These are phyloP conservation scores for Ascobolus immersus DNA, from an alignment of 495 filamentous ascomycete genomes.

Conservation along the genomic window DNA sequence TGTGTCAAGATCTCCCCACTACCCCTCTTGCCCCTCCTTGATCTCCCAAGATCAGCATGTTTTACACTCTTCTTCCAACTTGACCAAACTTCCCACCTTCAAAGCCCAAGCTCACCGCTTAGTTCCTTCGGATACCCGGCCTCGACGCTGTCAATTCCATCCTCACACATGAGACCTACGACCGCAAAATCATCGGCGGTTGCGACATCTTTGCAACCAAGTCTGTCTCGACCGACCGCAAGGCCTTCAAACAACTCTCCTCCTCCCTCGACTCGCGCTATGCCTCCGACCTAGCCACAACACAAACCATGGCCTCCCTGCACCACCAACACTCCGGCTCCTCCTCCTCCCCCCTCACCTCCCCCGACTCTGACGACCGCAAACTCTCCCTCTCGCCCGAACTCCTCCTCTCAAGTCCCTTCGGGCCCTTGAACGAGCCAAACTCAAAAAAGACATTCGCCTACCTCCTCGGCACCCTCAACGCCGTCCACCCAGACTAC, in stretches of 20 bases:
- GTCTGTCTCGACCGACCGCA: conserved; percentile 80
- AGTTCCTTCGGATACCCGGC: conserved; percentile 79
- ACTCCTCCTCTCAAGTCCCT: conserved; percentile 49
- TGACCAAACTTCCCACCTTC: no score
- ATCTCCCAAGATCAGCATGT: no score
- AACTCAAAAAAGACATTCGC: conserved; percentile 78
- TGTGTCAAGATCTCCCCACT: no score
- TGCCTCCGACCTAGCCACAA: conserved; percentile 55
- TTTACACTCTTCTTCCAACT: no score
- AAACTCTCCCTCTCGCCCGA: conserved; percentile 14
- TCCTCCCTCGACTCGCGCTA: conserved; percentile 68
- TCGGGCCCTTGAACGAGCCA: conserved; percentile 63
- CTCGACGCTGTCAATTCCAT: conserved; percentile 72
- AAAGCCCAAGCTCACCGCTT: no score
- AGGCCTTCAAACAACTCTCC: conserved; percentile 85
- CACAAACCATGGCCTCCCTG: no score
- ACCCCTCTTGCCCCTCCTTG: no score
- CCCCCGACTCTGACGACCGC: conserved; percentile 17
- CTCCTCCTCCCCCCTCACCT: conserved; percentile 48
- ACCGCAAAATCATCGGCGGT: conserved; percentile 67
- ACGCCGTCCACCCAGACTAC: conserved; percentile 89
- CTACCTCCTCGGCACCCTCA: conserved; percentile 91
- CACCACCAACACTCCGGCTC: no score
- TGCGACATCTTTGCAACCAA: conserved; percentile 96
- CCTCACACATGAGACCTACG: conserved; percentile 77